These are phyloP conservation scores for Guillardia theta DNA, from an alignment of 78 protist genomes.

Conservation along the genomic window DNA sequence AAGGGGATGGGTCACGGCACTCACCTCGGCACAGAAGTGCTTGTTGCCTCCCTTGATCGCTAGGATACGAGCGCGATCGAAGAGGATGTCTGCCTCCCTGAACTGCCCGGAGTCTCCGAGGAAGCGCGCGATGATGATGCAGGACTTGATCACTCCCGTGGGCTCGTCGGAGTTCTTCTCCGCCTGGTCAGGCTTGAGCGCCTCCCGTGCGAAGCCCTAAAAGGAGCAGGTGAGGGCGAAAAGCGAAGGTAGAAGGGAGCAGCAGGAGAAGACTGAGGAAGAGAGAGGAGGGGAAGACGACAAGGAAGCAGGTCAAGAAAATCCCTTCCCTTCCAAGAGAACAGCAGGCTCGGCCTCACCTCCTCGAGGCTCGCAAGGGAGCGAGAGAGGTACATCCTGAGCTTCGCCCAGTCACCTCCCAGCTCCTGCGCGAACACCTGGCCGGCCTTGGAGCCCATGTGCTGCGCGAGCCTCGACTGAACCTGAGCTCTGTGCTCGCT, in stretches of 20 bases:
- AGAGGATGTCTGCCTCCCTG: background rate
- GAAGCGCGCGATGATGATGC: conserved; percentile 40
- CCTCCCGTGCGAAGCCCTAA: background rate
- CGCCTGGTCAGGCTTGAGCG: background rate
- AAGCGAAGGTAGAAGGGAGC: too few relatives aligned
- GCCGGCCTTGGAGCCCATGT: background rate
- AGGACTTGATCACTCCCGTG: background rate
- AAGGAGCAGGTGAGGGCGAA: too few relatives aligned
- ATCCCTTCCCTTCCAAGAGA: too few relatives aligned
- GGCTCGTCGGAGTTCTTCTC: background rate
- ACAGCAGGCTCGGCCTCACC: too few relatives aligned
- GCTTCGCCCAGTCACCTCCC: conserved; percentile 14
- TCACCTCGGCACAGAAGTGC: background rate
- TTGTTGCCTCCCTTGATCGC: conserved; percentile 12
- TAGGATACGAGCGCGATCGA: background rate
- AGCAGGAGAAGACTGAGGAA: too few relatives aligned
- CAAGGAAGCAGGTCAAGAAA: too few relatives aligned
- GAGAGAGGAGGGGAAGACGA: too few relatives aligned
- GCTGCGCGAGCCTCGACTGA: background rate
- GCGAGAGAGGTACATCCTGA: background rate
- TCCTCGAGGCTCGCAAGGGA: background rate
- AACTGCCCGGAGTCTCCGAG: background rate
- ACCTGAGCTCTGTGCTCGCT: background rate
- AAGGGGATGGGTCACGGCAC: too few relatives aligned
- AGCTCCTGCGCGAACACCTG: background rate